A percentile compares a stretch with the other conserved stretches of the same genome.
Conservation (phyloP, 768 basidiomycete genomes). For the Austroboletus eburneus region DNA sequence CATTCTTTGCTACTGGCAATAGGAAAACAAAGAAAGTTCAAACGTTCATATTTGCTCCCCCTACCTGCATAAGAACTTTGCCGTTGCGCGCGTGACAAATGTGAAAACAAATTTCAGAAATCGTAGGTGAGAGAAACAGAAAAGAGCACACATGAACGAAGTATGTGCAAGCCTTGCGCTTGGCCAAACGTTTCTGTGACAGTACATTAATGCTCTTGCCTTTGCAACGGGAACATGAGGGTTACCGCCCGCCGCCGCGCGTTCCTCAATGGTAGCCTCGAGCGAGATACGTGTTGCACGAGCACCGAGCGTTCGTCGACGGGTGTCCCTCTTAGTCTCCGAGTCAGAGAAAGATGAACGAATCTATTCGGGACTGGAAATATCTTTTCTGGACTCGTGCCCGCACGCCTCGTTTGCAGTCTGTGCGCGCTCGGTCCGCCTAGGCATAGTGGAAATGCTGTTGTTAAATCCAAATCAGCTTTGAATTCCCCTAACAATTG, state of each 20-base stretch:
- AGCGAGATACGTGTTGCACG: conserved; percentile 46
- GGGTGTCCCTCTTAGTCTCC: conserved; percentile 50
- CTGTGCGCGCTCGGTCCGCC: too few species aligned
- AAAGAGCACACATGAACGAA: conserved; percentile 13
- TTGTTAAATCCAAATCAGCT: too few species aligned
- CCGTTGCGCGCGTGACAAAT: conserved; percentile 5
- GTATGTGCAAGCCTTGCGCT: conserved; percentile 22
- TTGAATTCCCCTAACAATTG: too few species aligned
- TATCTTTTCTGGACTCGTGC: conserved; percentile 25
- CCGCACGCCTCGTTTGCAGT: conserved; percentile 35
- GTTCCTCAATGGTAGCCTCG: conserved; percentile 30
- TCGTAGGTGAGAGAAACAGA: neutral
- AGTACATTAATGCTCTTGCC: conserved; percentile 44
- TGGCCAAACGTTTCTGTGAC: conserved; percentile 46
- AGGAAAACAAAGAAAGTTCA: too few species aligned
- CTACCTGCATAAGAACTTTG: conserved; percentile 28
- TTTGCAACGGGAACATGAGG: conserved; percentile 32
- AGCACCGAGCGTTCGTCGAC: conserved; percentile 34
- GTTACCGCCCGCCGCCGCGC: conserved; percentile 25
- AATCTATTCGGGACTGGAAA: conserved; percentile 18
- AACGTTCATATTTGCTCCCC: conserved; percentile 20
- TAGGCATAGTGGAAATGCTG: too few species aligned
- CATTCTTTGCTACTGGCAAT: too few species aligned
- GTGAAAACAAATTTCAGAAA: conserved; percentile 16
- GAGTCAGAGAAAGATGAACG: conserved; percentile 37